These are phyloP conservation scores for Ganoderma resinaceum DNA, from an alignment of 1,284 basidiomycete genomes.

Conservation along the genomic window DNA sequence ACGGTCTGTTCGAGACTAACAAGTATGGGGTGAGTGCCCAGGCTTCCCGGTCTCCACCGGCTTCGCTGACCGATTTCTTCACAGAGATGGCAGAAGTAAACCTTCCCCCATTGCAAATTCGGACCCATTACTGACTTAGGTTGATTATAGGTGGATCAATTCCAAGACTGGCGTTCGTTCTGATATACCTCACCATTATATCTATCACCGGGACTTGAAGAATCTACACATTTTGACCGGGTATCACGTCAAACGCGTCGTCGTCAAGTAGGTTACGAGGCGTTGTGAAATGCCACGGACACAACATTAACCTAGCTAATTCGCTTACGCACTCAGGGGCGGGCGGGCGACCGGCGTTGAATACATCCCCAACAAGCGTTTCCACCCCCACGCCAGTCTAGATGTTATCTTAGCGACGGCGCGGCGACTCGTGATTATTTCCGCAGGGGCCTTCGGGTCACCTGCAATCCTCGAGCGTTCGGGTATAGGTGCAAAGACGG, in stretches of 20 bases:
- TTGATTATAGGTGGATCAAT: conserved; percentile 53
- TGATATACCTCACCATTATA: conserved; percentile 60
- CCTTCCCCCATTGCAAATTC: neutral
- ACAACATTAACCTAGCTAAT: neutral
- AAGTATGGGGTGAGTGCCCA: conserved; percentile 36
- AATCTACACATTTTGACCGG: conserved; percentile 35
- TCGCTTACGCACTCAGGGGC: conserved; percentile 42
- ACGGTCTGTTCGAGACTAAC: conserved; percentile 36
- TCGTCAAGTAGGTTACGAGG: conserved; percentile 33
- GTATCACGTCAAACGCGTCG: conserved; percentile 37
- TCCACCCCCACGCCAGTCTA: conserved; percentile 33
- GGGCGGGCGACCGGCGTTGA: conserved; percentile 63
- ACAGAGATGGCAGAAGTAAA: conserved; percentile 32
- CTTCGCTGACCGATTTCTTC: neutral
- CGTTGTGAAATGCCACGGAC: neutral
- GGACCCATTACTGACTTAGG: neutral
- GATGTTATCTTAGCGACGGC: conserved; percentile 44
- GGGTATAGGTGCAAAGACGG: conserved; percentile 36
- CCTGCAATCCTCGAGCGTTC: conserved; percentile 59
- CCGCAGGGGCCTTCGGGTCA: conserved; percentile 61
- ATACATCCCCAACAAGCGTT: conserved; percentile 49
- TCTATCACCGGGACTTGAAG: conserved; percentile 53
- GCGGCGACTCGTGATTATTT: conserved; percentile 53
- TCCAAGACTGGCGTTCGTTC: conserved; percentile 57
- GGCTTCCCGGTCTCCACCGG: neutral